phyloP scores from a whole-genome alignment of 129 eudicot species.

The Flaveria bidentis region DNA sequence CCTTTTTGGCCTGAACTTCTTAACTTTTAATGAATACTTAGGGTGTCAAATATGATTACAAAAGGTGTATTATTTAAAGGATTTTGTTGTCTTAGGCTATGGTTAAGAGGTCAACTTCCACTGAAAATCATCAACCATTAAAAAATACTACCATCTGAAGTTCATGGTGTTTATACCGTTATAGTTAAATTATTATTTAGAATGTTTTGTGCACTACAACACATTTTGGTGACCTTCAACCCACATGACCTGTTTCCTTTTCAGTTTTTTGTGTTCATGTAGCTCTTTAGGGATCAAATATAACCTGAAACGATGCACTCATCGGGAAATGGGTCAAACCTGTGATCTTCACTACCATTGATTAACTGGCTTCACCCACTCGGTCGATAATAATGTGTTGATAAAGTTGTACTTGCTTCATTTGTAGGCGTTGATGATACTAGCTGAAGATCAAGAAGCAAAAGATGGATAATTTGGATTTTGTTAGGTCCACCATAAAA shows the following conservation, averaged over 20 bases:
- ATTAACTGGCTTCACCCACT: not conserved
- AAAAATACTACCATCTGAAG: not conserved
- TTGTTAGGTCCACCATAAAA: constrained; percentile 29
- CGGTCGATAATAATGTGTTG: constrained; percentile 29
- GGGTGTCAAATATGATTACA: not conserved
- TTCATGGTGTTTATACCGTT: not conserved
- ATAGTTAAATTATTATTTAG: not conserved
- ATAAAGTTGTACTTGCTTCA: constrained; percentile 50
- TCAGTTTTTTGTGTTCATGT: not conserved
- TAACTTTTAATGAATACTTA: too few species aligned
- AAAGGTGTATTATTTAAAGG: not conserved
- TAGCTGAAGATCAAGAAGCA: constrained; percentile 78
- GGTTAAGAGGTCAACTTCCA: not conserved
- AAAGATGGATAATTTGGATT: constrained; percentile 45
- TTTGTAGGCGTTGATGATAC: constrained; percentile 76
- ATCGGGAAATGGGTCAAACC: not conserved
- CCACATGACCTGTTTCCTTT: not conserved
- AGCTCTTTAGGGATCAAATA: not conserved
- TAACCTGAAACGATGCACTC: not conserved
- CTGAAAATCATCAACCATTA: not conserved
- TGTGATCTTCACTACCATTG: not conserved
- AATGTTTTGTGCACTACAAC: not conserved
- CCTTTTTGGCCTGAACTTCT: too few species aligned
- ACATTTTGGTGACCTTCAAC: not conserved
- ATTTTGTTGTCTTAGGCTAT: not conserved